phyloP scores from a whole-genome alignment of 176 grass and related monocot species.

The Raddia distichophylla region DNA sequence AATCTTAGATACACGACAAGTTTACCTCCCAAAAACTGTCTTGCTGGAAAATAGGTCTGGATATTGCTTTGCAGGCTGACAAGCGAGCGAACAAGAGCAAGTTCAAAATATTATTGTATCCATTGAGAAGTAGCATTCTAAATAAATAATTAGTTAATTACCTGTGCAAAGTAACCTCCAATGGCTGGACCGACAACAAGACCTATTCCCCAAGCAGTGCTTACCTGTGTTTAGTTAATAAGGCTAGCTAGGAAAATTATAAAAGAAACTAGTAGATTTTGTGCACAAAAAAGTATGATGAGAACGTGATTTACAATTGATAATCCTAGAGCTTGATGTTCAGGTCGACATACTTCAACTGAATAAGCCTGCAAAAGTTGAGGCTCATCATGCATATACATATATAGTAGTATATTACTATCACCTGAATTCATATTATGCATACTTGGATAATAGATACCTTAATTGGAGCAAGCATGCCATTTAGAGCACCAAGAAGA shows the following conservation, averaged over 20 bases:
- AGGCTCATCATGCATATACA: too few relatives aligned
- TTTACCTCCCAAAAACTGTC: slow-evolving; percentile 70
- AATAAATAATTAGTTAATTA: not conserved
- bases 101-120: too few relatives aligned
- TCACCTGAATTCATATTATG: too few relatives aligned
- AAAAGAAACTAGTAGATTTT: too few relatives aligned
- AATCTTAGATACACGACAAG: too few relatives aligned
- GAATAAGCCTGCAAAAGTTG: slow-evolving; percentile 61
- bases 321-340: slow-evolving; percentile 73
- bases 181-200: slow-evolving; percentile 78
- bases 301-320: slow-evolving; percentile 52
- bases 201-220: slow-evolving; percentile 71
- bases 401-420: too few relatives aligned
- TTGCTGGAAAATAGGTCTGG: slow-evolving; percentile 55
- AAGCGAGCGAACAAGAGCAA: not conserved
- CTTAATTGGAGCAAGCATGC: slow-evolving; percentile 62
- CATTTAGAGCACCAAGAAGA: slow-evolving; percentile 64
- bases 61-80: slow-evolving; percentile 77
- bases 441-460: not conserved
- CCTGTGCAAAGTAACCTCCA: slow-evolving; percentile 71
- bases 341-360: slow-evolving; percentile 68
- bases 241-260: too few relatives aligned
- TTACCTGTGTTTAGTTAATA: slow-evolving; percentile 37
- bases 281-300: too few relatives aligned
- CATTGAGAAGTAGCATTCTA: too few relatives aligned